Evolutionary conservation across 1,284 basidiomycete species (phyloP), one percentile per base, ranked within the genome.

Genomic region (Vanrija humicola): DNA sequence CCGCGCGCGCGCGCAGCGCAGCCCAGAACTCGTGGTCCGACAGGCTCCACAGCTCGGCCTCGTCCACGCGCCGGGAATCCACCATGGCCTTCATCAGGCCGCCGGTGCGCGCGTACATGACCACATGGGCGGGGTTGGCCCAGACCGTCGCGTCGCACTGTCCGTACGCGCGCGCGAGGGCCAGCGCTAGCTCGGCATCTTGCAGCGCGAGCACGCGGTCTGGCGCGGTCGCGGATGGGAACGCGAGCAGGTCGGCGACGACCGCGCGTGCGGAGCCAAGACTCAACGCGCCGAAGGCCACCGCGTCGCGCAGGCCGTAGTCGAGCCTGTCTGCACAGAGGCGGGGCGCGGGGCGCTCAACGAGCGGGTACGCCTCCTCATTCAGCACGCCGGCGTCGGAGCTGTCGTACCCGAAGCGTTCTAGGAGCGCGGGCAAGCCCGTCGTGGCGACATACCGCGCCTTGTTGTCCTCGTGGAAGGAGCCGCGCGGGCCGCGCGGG

Each of bases 321-420:
- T 61, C 59, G 19, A 61, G 59, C 10, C 59, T 18, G 47, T 61
- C 59, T 3, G 59, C 59, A 38, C 59, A 61, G 19, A 61, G 50
- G 23, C 38, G 50, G 3, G 59, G 59, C 12, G 59, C 50, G 5
- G 42, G 39, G 6, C 48, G 52, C 42, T 61, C 59, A 10, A 61
- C 59, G 10, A 61, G 55, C 12, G 43, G 43, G n/a, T 49, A 61
- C 5, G 21, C 28, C 39, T 61, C 59, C 25, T 61, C 59, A n/a
- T 61, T 52, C 5, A 61, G 34, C 14, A 57, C 52, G 34, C 12
- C 34, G 16, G 23, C 12, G 21, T 23, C 21, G 16, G 38, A 7
- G 23, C 47, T 15, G 15, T 25, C 12, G 3, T 29, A 26, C 5
- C 49, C 50, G 50, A 48, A 43, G 9, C 9, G 1, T 1, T 21